A percentile compares a stretch with the other conserved stretches of the same genome.
Conservation (phyloP, 169 alveolate species). For the Plasmodium chabaudi region DNA sequence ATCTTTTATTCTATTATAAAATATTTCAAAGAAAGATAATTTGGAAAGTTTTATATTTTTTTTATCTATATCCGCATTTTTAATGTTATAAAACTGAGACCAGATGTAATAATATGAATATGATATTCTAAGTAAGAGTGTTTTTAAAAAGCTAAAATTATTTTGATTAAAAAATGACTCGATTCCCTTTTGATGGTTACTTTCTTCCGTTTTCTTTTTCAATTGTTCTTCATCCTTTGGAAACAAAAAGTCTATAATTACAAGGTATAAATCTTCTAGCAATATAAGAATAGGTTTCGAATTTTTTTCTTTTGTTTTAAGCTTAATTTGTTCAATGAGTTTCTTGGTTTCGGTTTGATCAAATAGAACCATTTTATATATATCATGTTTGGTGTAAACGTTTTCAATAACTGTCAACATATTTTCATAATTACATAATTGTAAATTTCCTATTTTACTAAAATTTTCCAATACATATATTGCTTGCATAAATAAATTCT, state of each 20-base stretch:
- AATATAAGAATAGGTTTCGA: constrained; percentile 8
- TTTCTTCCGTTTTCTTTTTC: too few relatives aligned
- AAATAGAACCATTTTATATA: neutral
- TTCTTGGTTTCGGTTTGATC: constrained; percentile 10
- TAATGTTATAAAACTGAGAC: too few relatives aligned
- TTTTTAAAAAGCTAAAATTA: constrained; percentile 37
- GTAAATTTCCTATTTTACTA: neutral
- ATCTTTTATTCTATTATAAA: constrained; percentile 36
- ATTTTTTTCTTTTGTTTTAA: neutral
- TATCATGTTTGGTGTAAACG: neutral
- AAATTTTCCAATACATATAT: constrained; percentile 44
- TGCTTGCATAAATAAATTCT: constrained; percentile 57
- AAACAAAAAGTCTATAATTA: constrained; percentile 29
- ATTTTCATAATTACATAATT: too few relatives aligned
- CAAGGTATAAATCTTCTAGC: constrained; percentile 25
- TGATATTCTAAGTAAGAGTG: constrained; percentile 34
- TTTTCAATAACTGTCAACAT: neutral
- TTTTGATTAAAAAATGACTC: constrained; percentile 20
- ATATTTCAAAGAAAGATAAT: constrained; percentile 28
- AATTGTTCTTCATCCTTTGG: constrained; percentile 1
- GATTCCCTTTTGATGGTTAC: neutral
- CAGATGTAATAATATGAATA: constrained; percentile 8
- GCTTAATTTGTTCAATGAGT: constrained; percentile 10
- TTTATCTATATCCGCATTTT: neutral
- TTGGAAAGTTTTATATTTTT: constrained; percentile 9